Evolutionary conservation across 768 basidiomycete genomes (phyloP), one percentile per base, ranked within the genome.

Genomic region (Hypsizygus marmoreus): DNA sequence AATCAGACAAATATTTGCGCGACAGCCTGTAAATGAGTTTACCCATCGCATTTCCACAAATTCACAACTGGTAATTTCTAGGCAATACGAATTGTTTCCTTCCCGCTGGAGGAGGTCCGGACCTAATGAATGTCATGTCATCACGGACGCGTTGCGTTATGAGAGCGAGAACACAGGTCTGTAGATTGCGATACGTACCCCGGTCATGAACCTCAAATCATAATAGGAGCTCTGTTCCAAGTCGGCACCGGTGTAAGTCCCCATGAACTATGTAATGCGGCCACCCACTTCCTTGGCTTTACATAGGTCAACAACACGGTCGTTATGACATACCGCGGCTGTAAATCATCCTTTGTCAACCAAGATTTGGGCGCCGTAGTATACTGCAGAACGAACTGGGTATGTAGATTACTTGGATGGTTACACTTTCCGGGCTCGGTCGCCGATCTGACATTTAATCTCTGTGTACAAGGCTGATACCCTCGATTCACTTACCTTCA

Each of bases 301-400:
- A n/a, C n/a, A n/a, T 46, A 63, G 67, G 57, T 56, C 39, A 70
- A 70, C 43, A 69, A 72, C 52, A 65, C 67, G 9, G 55, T 75
- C 32, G 59, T 63, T 13, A 67, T 79, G 71, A 56, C 65, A 16
- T 79, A 66, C 56, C 38, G 57, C 13, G 68, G 60, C 51, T 79
- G 75, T 64, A 56, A 65, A 50, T 68, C 73, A 13, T 77, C 76
- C 65, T 74, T 79, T 59, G 58, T 74, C 28, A 77, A 79, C 56
- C 77, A 77, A 55, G 71, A 71, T 40, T 48, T 58, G 47, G 58
- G 43, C 20, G 51, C 62, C 17, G 50, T 76, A 20, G 59, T 60
- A n/a, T 80, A 74, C 55, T 77, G 76, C 54, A 68, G 75, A 26
- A 67, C 61, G 10, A 71, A 75, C 51, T 79, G 72, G 71, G 75